Evolutionary conservation across 2,329 filamentous ascomycete species (phyloP).

Genomic region (Teratosphaeria destructans): DNA sequence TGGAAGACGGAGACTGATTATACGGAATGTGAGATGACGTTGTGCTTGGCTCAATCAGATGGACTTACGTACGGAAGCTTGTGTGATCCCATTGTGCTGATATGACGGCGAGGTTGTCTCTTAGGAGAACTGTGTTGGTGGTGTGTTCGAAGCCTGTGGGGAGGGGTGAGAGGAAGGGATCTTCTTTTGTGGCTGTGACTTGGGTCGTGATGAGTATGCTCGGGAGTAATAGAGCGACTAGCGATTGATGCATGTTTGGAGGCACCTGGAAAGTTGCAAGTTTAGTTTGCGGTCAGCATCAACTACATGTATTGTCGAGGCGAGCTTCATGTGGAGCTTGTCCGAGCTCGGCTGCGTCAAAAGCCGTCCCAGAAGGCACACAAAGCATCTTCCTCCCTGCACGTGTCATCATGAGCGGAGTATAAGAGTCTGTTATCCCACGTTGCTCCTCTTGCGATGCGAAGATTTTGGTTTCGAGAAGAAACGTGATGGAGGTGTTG

Average conservation of each 20-base stretch:
- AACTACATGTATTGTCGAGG: neutral
- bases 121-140: slow-evolving; percentile 9
- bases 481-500: neutral
- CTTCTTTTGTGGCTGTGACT: neutral
- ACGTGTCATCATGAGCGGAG: neutral
- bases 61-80: slow-evolving; percentile 6
- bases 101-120: slow-evolving; percentile 13
- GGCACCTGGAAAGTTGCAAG: neutral
- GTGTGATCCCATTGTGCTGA: slow-evolving; percentile 10
- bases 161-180: slow-evolving; percentile 3
- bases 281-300: neutral
- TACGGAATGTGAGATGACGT: neutral
- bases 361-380: neutral
- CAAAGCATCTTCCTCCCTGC: neutral
- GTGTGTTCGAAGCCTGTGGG: slow-evolving; percentile 7
- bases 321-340: neutral
- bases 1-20: slow-evolving; percentile 10
- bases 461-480: neutral
- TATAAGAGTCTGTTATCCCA: neutral
- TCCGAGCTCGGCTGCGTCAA: neutral
- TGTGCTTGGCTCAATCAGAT: no score
- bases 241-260: neutral
- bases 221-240: neutral
- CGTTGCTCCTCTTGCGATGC: neutral
- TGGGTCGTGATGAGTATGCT: neutral